Percentiles rank a stretch among this genome's conserved stretches.
phyloP scores from a whole-genome alignment of 2,329 filamentous ascomycete genomes.

The Penicillium janthinellum region DNA sequence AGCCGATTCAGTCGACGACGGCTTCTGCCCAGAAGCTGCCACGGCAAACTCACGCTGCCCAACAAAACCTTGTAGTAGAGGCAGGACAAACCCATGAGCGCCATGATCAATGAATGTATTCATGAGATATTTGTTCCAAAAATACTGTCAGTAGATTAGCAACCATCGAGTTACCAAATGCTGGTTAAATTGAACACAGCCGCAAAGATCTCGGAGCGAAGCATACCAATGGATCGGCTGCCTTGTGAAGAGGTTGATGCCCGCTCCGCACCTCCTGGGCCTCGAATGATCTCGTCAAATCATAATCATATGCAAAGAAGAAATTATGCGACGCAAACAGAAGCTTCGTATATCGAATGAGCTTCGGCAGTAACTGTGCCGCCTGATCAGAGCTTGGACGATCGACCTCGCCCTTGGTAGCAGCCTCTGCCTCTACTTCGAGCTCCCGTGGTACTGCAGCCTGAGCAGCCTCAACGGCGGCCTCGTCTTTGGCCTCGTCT shows the following conservation, averaged over 20 bases:
- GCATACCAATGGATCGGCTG: slow-evolving; percentile 67
- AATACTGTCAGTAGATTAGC: slow-evolving; percentile 59
- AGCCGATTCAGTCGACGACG: slow-evolving; percentile 11
- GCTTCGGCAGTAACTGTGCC: slow-evolving; percentile 72
- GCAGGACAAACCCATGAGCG: slow-evolving; percentile 71
- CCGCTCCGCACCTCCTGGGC: slow-evolving; percentile 43
- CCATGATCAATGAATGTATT: slow-evolving; percentile 73
- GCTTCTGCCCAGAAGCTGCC: slow-evolving; percentile 46
- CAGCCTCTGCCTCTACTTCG: not conserved
- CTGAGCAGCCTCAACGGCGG: slow-evolving; percentile 8
- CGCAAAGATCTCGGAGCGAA: not conserved
- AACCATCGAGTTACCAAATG: not conserved
- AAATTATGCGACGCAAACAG: slow-evolving; percentile 86
- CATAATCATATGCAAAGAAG: slow-evolving; percentile 93
- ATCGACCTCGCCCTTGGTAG: slow-evolving; percentile 8
- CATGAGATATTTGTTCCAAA: slow-evolving; percentile 84
- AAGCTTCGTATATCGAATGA: slow-evolving; percentile 79
- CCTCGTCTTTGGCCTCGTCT: slow-evolving; percentile 10
- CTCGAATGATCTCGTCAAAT: slow-evolving; percentile 71
- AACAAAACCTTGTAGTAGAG: slow-evolving; percentile 91
- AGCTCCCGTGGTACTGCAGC: slow-evolving; percentile 8
- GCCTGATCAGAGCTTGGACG: slow-evolving; percentile 42
- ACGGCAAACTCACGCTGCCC: slow-evolving; percentile 81
- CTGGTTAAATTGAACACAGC: not conserved
- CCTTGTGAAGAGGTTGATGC: slow-evolving; percentile 66